A percentile compares a stretch with the other conserved stretches of the same genome.
Evolutionary conservation across 306 rosid species (phyloP).

Genomic region (Lithocarpus polystachyus): DNA sequence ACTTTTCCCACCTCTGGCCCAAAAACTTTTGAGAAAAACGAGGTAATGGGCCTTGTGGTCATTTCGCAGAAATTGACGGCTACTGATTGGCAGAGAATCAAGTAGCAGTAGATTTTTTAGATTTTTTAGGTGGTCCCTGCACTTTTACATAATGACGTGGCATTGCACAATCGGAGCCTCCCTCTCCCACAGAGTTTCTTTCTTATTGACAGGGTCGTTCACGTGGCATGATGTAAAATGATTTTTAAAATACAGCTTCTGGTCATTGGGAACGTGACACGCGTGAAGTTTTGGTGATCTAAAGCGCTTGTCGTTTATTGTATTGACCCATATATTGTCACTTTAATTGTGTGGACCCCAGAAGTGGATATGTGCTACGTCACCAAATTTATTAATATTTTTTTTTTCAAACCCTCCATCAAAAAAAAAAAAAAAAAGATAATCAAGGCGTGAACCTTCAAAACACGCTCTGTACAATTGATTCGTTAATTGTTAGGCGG

Average conservation of each 20-base stretch:
- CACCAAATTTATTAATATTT: not conserved
- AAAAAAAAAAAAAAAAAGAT: no score
- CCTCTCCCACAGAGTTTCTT: no score
- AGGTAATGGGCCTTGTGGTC: slow-evolving; percentile 24
- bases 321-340: not conserved
- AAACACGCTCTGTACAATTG: not conserved
- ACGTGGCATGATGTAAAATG: slow-evolving; percentile 12
- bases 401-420: not conserved
- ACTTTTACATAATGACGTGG: not conserved
- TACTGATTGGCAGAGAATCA: slow-evolving; percentile 28
- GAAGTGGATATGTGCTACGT: not conserved
- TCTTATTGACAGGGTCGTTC: not conserved
- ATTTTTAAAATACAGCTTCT: not conserved
- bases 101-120: slow-evolving; percentile 39
- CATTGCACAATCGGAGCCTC: not conserved
- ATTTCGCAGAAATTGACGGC: slow-evolving; percentile 17
- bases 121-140: slow-evolving; percentile 11
- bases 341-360: not conserved
- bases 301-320: not conserved
- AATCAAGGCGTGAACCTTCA: not conserved
- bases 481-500: no score
- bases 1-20: not conserved
- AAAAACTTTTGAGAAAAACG: not conserved
- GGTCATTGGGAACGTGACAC: not conserved
- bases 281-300: not conserved